Conservation (phyloP, 2,329 filamentous ascomycete species). For the Ascochyta viciae-villosae region DNA sequence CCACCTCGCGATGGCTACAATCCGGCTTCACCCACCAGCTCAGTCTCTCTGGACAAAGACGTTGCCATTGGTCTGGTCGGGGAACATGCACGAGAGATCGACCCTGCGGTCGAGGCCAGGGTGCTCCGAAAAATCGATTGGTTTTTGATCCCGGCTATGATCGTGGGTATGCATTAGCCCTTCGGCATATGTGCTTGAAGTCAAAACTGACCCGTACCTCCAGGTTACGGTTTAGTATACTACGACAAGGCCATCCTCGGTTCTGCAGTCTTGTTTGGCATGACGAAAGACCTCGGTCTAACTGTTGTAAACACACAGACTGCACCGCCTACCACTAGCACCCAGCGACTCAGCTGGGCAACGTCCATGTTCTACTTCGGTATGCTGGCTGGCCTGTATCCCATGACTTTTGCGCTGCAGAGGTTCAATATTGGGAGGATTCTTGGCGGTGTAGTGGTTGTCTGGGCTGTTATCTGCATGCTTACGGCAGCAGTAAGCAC, state of each 20-base stretch:
- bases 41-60: slow-evolving; percentile 56
- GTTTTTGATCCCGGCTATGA: slow-evolving; percentile 73
- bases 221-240: slow-evolving; percentile 70
- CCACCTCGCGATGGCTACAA: slow-evolving; percentile 19
- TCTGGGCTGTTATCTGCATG: slow-evolving; percentile 74
- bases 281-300: slow-evolving; percentile 72
- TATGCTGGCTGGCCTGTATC: slow-evolving; percentile 76
- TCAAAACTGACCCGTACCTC: neutral
- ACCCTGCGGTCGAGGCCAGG: slow-evolving; percentile 61
- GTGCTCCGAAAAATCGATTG: slow-evolving; percentile 72
- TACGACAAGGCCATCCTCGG: slow-evolving; percentile 80
- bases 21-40: slow-evolving; percentile 25
- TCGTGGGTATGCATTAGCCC: slow-evolving; percentile 36
- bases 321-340: slow-evolving; percentile 65
- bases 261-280: slow-evolving; percentile 75
- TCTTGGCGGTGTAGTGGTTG: slow-evolving; percentile 67
- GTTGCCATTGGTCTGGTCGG: slow-evolving; percentile 67
- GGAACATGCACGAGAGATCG: slow-evolving; percentile 61
- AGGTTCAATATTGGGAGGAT: slow-evolving; percentile 70
- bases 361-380: slow-evolving; percentile 83
- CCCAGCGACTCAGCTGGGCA: slow-evolving; percentile 75
- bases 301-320: slow-evolving; percentile 60
- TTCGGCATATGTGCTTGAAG: too few relatives aligned
- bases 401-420: slow-evolving; percentile 74
- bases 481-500: slow-evolving; percentile 71